Conservation (phyloP, 169 alveolate species). For the Plasmodium adleri region DNA sequence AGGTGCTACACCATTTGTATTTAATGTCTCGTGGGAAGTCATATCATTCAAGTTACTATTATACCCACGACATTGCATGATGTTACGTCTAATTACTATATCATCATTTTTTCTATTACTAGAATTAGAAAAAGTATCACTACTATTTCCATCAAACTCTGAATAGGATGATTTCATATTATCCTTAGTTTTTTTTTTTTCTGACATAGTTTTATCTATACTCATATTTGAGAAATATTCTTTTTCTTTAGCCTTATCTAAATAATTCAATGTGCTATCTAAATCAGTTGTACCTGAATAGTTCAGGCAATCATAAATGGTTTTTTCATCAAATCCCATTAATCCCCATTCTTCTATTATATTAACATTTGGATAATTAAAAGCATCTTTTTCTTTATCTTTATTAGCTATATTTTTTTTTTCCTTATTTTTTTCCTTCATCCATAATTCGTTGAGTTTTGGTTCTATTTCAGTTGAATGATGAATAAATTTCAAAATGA, state of each 20-base stretch:
- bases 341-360: conserved; percentile 40
- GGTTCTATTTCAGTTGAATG: conserved; percentile 66
- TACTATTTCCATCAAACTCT: conserved; percentile 40
- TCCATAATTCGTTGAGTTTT: conserved; percentile 39
- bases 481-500: conserved; percentile 49
- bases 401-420: conserved; percentile 30
- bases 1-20: neutral
- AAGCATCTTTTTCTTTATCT: conserved; percentile 61
- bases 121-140: conserved; percentile 28
- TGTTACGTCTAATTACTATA: too few species aligned
- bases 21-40: neutral
- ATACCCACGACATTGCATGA: too few species aligned
- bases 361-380: conserved; percentile 46
- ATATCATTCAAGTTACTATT: neutral
- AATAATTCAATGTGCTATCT: conserved; percentile 57
- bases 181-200: conserved; percentile 1
- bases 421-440: conserved; percentile 53
- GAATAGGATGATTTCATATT: conserved; percentile 13
- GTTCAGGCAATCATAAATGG: conserved; percentile 42
- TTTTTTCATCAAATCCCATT: conserved; percentile 73
- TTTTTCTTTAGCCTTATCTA: conserved; percentile 57
- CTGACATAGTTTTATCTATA: conserved; percentile 6
- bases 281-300: conserved; percentile 73
- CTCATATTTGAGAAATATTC: conserved; percentile 11
- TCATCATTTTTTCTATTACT: neutral